These are phyloP conservation scores for Xenoacremonium recifei DNA, from an alignment of 2,329 filamentous ascomycete species.

Conservation along the genomic window DNA sequence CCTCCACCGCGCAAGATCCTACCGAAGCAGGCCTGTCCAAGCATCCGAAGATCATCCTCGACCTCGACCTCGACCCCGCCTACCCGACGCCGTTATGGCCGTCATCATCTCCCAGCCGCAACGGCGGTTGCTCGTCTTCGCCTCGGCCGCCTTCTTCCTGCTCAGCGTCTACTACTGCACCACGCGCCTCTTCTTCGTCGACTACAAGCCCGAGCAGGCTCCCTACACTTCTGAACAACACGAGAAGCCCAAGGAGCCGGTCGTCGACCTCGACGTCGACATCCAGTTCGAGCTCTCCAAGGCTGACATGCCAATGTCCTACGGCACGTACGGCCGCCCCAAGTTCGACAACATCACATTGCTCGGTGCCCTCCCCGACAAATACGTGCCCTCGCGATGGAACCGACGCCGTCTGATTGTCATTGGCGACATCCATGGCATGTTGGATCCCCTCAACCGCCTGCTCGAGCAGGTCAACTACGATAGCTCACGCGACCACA, in stretches of 20 bases:
- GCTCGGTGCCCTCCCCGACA: constrained; percentile 28
- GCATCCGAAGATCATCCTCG: too few relatives aligned
- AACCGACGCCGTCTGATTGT: constrained; percentile 66
- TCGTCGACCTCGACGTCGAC: constrained; percentile 6
- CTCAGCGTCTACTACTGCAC: constrained; percentile 33
- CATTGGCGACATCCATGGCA: constrained; percentile 91
- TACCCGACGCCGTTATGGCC: constrained; percentile 11
- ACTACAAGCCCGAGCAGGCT: constrained; percentile 10
- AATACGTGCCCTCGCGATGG: constrained; percentile 30
- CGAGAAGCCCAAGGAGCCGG: background rate
- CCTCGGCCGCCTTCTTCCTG: constrained; percentile 32
- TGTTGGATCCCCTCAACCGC: constrained; percentile 62
- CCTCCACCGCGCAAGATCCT: too few relatives aligned
- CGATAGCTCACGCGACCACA: constrained; percentile 58
- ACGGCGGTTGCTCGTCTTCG: constrained; percentile 30
- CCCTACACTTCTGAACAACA: constrained; percentile 1
- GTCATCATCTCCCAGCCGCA: constrained; percentile 25
- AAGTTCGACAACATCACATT: constrained; percentile 32
- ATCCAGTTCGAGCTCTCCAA: constrained; percentile 16
- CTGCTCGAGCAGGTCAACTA: constrained; percentile 69
- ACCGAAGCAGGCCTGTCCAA: too few relatives aligned
- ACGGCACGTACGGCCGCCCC: constrained; percentile 39
- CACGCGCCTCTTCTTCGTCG: constrained; percentile 29
- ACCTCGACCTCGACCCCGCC: constrained; percentile 4
- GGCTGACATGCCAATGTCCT: constrained; percentile 39